Base-by-base conservation (phyloP, 768 basidiomycete genomes). In the Russula ochroleuca region DNA sequence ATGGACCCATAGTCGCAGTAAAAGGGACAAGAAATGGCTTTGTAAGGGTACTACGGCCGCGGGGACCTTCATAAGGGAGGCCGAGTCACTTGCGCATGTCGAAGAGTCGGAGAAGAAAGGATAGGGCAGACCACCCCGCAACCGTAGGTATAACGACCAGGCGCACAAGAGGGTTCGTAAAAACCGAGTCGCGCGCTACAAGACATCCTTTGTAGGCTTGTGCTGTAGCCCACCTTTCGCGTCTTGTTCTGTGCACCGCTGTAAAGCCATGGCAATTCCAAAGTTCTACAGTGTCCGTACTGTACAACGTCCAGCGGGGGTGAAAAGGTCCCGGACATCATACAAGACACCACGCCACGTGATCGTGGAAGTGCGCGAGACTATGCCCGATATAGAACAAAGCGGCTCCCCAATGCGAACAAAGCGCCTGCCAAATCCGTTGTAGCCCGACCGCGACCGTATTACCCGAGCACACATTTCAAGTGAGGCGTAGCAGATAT, bases 351-450 rank as follows among this genome's bases (percentile, higher is more conserved):
- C 19, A 14, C 37, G 5, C 10, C 45, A 57, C 57, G 57, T 53
- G 51, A 47, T 3, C 40, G 19, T 41, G 48, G 25, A 21, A 37
- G 35, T 13, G 8, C 15, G 50, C 13, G 15, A n/a, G 2, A 47
- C 52, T 35, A 57, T 62, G 2, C 67, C 67, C 25, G 57, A 68
- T 66, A 57, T 54, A 50, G 64, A 59, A 68, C 67, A 68, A 68
- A 58, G 57, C 57, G 47, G 10, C 7, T 51, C 31, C 67, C 61
- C 5, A 28, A 28, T 28, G 28, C 28, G 28, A 28, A 28, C 28
- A 28, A 28, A 28, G 28, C 28, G 28, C 28, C 28, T 28, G 2
- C 28, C 28, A 28, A 28, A 66, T 62, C 41, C 2, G 61, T 54
- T 23, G 21, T 45, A 47, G 45, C 19, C 25, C 47, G 11, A 25